Percentiles rank a stretch among this genome's conserved stretches.
Conservation (phyloP, 495 filamentous ascomycete species). For the Hapsidospora chrysogenum region DNA sequence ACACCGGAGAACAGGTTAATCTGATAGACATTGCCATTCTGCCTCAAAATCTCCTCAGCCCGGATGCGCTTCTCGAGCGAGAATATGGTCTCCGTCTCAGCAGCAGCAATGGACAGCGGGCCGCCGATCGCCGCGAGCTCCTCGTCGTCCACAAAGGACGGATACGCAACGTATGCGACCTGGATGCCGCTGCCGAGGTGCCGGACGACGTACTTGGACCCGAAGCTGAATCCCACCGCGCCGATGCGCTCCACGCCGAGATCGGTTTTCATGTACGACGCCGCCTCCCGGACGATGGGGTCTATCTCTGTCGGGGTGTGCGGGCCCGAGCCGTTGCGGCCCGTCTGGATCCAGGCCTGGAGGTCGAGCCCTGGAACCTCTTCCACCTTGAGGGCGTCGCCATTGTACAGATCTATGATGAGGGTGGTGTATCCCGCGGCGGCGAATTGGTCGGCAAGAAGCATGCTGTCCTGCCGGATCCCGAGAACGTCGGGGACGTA, state of each 20-base stretch:
- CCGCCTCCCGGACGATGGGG: conserved; percentile 30
- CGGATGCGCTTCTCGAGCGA: conserved; percentile 50
- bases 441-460: conserved; percentile 72
- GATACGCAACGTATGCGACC: conserved; percentile 60
- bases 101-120: conserved; percentile 61
- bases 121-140: conserved; percentile 56
- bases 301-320: conserved; percentile 43
- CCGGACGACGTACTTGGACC: conserved; percentile 36
- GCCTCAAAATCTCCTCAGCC: conserved; percentile 35
- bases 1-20: conserved; percentile 68
- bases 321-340: conserved; percentile 29
- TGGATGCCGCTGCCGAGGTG: conserved; percentile 31
- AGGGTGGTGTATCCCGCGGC: conserved; percentile 65
- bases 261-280: conserved; percentile 20
- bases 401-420: conserved; percentile 63
- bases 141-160: conserved; percentile 56
- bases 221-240: conserved; percentile 68
- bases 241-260: conserved; percentile 49
- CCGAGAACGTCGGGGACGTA: conserved; percentile 51
- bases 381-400: conserved; percentile 45
- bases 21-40: conserved; percentile 54
- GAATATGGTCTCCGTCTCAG: conserved; percentile 69
- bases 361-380: conserved; percentile 40
- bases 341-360: conserved; percentile 38
- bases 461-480: conserved; percentile 60